These are phyloP conservation scores for Kwoniella shivajii DNA, from an alignment of 1,284 basidiomycete species.

Conservation along the genomic window DNA sequence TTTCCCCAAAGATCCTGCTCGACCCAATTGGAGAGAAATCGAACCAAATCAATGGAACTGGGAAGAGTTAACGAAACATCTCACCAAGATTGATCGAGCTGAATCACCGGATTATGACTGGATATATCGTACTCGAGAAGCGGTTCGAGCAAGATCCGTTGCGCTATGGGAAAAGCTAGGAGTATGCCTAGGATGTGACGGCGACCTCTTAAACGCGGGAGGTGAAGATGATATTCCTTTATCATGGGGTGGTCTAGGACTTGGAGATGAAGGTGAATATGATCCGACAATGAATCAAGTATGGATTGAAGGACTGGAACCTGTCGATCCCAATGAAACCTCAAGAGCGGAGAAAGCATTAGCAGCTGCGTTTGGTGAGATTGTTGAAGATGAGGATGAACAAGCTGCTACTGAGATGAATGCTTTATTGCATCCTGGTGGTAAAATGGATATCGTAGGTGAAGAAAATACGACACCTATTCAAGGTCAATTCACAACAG, in stretches of 20 bases:
- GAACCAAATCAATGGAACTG: conserved; percentile 47
- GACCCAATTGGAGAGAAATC: conserved; percentile 42
- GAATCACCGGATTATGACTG: conserved; percentile 51
- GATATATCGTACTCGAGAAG: conserved; percentile 44
- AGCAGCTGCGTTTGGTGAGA: conserved; percentile 33
- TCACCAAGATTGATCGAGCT: conserved; percentile 34
- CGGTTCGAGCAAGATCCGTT: conserved; percentile 40
- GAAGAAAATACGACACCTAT: conserved; percentile 16
- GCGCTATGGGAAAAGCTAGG: conserved; percentile 53
- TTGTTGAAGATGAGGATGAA: conserved; percentile 38
- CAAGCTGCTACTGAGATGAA: conserved; percentile 36
- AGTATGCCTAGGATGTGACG: conserved; percentile 51
- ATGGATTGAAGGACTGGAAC: conserved; percentile 45
- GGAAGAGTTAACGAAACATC: conserved; percentile 47
- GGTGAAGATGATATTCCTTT: conserved; percentile 42
- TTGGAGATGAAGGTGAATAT: conserved; percentile 44
- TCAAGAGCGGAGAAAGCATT: conserved; percentile 28
- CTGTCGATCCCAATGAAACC: conserved; percentile 32
- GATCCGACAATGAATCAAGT: conserved; percentile 38
- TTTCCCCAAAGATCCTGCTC: conserved; percentile 38
- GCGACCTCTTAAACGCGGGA: conserved; percentile 49
- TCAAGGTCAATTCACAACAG: conserved; percentile 20
- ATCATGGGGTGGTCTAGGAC: conserved; percentile 46
- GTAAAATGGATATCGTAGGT: conserved; percentile 36
- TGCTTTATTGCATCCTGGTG: conserved; percentile 21